Conservation (phyloP, 768 basidiomycete species). For the Pisolithus orientalis region DNA sequence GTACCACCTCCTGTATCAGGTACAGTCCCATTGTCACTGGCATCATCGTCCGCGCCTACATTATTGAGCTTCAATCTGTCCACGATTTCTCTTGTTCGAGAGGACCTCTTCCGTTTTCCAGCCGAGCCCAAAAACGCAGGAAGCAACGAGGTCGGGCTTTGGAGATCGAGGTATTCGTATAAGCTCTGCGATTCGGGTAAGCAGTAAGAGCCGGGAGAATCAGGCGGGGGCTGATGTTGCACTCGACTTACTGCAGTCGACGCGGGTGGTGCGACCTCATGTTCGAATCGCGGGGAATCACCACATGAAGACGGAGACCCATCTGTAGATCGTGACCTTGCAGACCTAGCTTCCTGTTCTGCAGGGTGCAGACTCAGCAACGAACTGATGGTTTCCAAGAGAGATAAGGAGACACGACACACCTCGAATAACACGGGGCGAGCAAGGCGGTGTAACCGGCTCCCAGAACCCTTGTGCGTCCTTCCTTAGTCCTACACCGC, state of each 20-base stretch:
- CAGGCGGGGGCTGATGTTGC: neutral
- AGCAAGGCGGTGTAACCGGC: constrained; percentile 9
- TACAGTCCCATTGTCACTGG: neutral
- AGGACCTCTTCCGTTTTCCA: constrained; percentile 14
- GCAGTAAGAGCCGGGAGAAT: neutral
- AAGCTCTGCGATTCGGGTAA: neutral
- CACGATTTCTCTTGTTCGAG: constrained; percentile 25
- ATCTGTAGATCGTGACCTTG: neutral
- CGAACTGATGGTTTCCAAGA: too few species aligned
- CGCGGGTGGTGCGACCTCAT: neutral
- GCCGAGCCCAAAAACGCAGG: constrained; percentile 20
- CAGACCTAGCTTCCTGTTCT: neutral
- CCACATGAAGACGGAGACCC: neutral
- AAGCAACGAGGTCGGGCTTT: constrained; percentile 11
- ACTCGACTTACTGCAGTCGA: neutral
- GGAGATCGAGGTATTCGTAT: neutral
- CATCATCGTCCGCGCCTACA: neutral
- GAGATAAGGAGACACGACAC: neutral
- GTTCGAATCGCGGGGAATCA: neutral
- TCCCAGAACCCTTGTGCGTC: constrained; percentile 26
- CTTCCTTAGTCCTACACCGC: constrained; percentile 11
- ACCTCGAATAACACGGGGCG: constrained; percentile 8
- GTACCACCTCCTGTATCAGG: neutral
- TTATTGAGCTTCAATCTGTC: constrained; percentile 12
- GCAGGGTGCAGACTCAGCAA: neutral